Evolutionary conservation across 352 stramenopile genomes (phyloP).

Genomic region (Phytophthora tubulina): DNA sequence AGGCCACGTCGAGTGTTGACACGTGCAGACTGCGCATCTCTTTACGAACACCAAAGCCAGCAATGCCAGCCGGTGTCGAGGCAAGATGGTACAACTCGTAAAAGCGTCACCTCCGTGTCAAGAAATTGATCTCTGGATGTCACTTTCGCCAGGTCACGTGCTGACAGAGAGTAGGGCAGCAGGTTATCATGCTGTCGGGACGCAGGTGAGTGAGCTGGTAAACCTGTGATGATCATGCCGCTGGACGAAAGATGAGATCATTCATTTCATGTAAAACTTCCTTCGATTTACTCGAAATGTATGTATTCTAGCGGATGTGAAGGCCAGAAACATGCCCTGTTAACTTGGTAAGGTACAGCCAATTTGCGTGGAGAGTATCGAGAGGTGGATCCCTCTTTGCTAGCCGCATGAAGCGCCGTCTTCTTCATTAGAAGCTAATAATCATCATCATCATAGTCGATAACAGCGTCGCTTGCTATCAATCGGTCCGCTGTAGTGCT

Average conservation of each 20-base stretch:
- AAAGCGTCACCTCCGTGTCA: constrained; percentile 13
- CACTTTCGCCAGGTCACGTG: constrained; percentile 3
- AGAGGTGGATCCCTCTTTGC: constrained; percentile 12
- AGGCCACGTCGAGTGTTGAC: neutral
- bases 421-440: constrained; percentile 50
- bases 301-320: constrained; percentile 27
- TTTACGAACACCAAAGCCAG: constrained; percentile 30
- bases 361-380: constrained; percentile 26
- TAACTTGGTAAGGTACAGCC: constrained; percentile 36
- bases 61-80: constrained; percentile 8
- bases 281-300: constrained; percentile 38
- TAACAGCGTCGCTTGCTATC: constrained; percentile 59
- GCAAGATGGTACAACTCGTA: constrained; percentile 14
- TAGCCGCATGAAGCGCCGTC: constrained; percentile 8
- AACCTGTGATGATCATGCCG: constrained; percentile 1
- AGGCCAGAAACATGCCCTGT: constrained; percentile 26
- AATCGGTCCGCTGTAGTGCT: constrained; percentile 60
- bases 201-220: constrained; percentile 5
- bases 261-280: constrained; percentile 32
- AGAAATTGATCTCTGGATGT: constrained; percentile 9
- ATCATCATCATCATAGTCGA: constrained; percentile 69
- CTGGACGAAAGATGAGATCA: neutral
- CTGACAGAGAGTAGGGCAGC: constrained; percentile 10
- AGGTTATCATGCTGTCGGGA: neutral
- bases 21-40: constrained; percentile 16